Evolutionary conservation across 495 filamentous ascomycete species (phyloP).

Genomic region (Daldinia caldariorum): DNA sequence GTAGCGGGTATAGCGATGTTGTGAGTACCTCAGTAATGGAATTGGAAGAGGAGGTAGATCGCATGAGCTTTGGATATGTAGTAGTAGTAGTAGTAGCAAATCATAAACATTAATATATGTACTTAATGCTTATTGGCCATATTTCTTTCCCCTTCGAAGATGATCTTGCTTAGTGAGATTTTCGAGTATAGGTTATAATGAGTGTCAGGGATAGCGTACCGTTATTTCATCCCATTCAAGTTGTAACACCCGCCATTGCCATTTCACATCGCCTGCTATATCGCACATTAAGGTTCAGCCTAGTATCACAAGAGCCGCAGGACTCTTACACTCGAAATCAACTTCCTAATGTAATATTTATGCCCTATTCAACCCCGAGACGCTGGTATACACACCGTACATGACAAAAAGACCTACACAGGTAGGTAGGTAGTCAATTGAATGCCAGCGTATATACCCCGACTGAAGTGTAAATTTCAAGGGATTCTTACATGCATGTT

Average conservation of each 20-base stretch:
- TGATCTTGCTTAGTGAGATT: too few relatives aligned
- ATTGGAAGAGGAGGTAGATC: background rate
- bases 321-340: background rate
- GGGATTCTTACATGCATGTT: background rate
- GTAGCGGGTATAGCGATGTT: slow-evolving; percentile 39
- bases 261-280: background rate
- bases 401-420: background rate
- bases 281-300: background rate
- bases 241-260: background rate
- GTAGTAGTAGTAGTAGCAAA: background rate
- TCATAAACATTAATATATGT: slow-evolving; percentile 21
- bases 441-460: background rate
- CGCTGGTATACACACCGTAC: background rate
- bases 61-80: background rate
- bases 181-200: too few relatives aligned
- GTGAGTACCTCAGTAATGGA: slow-evolving; percentile 22
- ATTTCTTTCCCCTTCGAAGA: background rate
- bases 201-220: too few relatives aligned
- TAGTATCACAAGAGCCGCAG: background rate
- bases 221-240: too few relatives aligned
- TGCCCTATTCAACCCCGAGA: background rate
- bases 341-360: background rate
- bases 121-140: background rate
- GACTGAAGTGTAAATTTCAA: background rate
- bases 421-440: background rate